Evolutionary conservation across 441 rosid genomes (phyloP), one percentile per base, ranked within the genome.

Genomic region (Macaranga tanarius): DNA sequence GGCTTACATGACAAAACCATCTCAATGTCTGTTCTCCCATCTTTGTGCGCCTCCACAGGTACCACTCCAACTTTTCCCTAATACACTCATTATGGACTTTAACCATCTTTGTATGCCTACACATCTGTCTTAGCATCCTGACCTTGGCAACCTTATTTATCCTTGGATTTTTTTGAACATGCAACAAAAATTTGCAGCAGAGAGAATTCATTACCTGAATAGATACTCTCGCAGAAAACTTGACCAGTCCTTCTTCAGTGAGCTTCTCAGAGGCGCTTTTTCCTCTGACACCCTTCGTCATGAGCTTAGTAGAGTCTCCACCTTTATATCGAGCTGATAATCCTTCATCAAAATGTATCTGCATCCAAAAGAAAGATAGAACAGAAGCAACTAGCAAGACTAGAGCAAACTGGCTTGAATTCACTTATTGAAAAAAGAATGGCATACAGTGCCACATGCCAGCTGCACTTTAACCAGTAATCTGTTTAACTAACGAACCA

Each of bases 271-370:
- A 74, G 56, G 97, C 95, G 80, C 83, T 80, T 80, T 89, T 93
- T 73, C 96, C 97, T 81, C 97, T 84, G 44, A 80, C 80, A 78
- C 97, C 95, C 90, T 90, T 91, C 0, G 87, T 85, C 71, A 87
- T 85, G 64, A 86, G 86, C 85, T 90, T 93, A 73, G 89, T 89
- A 58, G 91, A 87, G 67, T 90, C 96, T 73, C 95, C 89, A 80
- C 96, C 87, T 84, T 88, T 92, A 74, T 78, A 83, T 71, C 95
- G 92, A 57, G 93, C 96, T 62, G 97, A 88, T 80, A 95, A 77
- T 65, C 89, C 99, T 81, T 95, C 99, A 79, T 95, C 97, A 83
- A 95, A 95, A 83, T 95, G 98, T 79, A 90, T 86, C 98, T 95
- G 79, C 72, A 84, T 47, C 75, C 78, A 67, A 75, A 83, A 69